Conservation (phyloP, 1,139 yeast species). For the Hemisphaericaspora subhashii region DNA sequence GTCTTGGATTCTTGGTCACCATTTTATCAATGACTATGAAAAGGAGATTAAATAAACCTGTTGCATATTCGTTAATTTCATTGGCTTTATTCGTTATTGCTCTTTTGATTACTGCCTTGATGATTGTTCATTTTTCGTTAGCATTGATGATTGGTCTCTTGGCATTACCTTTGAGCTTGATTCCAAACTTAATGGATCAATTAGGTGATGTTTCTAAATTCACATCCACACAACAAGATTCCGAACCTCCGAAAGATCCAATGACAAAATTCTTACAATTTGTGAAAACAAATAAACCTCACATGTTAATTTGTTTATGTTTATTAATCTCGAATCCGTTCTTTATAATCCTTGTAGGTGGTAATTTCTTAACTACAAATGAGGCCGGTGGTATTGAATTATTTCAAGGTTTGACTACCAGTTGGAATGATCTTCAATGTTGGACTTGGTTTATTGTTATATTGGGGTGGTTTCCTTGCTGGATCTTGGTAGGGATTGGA, state of each 20-base stretch:
- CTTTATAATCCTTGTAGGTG: slow-evolving; percentile 36
- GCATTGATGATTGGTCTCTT: slow-evolving; percentile 69
- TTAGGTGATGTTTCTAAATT: background rate
- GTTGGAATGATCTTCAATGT: slow-evolving; percentile 71
- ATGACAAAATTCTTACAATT: slow-evolving; percentile 9
- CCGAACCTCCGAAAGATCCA: slow-evolving; percentile 12
- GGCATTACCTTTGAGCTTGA: slow-evolving; percentile 70
- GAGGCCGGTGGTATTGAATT: slow-evolving; percentile 37
- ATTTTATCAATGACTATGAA: slow-evolving; percentile 12
- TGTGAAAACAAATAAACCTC: slow-evolving; percentile 17
- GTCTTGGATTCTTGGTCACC: slow-evolving; percentile 20
- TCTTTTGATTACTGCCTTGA: slow-evolving; percentile 66
- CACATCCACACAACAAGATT: background rate
- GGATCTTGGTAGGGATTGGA: slow-evolving; percentile 55
- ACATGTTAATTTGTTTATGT: slow-evolving; percentile 33
- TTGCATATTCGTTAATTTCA: slow-evolving; percentile 33
- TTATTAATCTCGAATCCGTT: slow-evolving; percentile 57
- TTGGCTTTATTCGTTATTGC: slow-evolving; percentile 62
- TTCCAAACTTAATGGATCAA: slow-evolving; percentile 42
- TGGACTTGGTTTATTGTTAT: slow-evolving; percentile 86
- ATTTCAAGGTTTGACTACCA: slow-evolving; percentile 51
- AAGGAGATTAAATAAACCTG: slow-evolving; percentile 18
- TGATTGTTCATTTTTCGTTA: slow-evolving; percentile 82
- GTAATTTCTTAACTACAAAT: slow-evolving; percentile 22
- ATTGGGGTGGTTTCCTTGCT: slow-evolving; percentile 80